Evolutionary conservation across 129 eudicot genomes (phyloP), one percentile per base, ranked within the genome.

Genomic region (Helichrysum umbraculigerum): DNA sequence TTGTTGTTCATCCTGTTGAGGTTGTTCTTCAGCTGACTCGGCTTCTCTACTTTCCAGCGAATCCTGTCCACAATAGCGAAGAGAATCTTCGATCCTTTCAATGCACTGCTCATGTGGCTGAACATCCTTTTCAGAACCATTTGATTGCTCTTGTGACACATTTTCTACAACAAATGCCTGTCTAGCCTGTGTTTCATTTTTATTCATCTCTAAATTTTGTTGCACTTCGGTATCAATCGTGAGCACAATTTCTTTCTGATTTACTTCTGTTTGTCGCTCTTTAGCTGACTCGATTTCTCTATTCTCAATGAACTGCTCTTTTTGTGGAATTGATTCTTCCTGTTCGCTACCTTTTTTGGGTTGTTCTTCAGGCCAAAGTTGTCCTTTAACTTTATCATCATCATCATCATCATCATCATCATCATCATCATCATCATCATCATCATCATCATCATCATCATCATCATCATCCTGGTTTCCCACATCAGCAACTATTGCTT

Each of bases 181-280:
- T 29, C 10, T 33, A 22, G 21, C 69, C 16, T 62, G 39, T 62
- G 59, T 42, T 60, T 37, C 72, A 0, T 39, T 19, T 19, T 41
- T 9, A 22, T 20, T 57, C 6, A 28, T 32, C 9, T 17, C 51
- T 51, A 50, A 29, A 30, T 64, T 34, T 63, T 75, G 67, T 35
- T 56, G 60, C 28, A 41, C 41, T 67, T 37, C 42, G 20, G 70
- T 39, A 51, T 19, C 76, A 12, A 28, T n/a, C 6, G 6, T 57
- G 29, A 34, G 52, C 56, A 37, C 70, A 32, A 4, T 42, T 20
- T 64, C 78, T 52, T 63, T 76, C 73, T 51, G 59, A 63, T 25
- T 69, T 74, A 21, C 51, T 81, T 70, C 78, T 9, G 72, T 41
- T 76, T 51, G 76, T 63, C 76, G 54, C 7, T 58, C 77, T 61